A percentile compares a stretch with the other conserved stretches of the same genome.
Conservation (phyloP, 805 yeast genomes). For the Yarrowia phangngaensis region DNA sequence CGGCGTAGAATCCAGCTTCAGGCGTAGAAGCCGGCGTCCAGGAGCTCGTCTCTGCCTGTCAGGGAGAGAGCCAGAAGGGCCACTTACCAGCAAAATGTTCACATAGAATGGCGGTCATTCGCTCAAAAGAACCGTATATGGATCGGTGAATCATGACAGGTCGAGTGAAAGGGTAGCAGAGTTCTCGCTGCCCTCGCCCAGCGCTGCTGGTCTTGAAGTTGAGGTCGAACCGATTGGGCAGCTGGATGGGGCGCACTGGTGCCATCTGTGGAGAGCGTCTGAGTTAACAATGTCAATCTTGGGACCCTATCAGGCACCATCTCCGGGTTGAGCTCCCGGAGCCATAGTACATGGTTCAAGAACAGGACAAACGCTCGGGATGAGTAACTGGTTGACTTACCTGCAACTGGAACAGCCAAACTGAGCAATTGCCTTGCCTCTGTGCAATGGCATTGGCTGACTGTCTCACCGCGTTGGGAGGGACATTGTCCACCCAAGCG, state of each 20-base stretch:
- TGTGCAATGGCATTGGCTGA: too few relatives aligned
- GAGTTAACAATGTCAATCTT: constrained; percentile 94
- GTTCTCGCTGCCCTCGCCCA: constrained; percentile 27
- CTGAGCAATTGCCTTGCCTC: too few relatives aligned
- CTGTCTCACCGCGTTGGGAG: too few relatives aligned
- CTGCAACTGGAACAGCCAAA: too few relatives aligned
- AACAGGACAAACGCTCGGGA: too few relatives aligned
- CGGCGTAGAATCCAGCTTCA: constrained; percentile 83
- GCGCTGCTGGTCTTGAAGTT: constrained; percentile 59
- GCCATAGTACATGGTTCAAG: too few relatives aligned
- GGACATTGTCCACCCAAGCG: too few relatives aligned
- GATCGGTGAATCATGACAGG: constrained; percentile 99
- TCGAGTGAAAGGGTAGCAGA: constrained; percentile 52
- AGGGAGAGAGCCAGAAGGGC: constrained; percentile 99
- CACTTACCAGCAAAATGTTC: constrained; percentile 99
- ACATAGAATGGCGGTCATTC: constrained; percentile 97
- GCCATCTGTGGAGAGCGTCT: constrained; percentile 94
- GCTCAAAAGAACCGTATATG: constrained; percentile 94
- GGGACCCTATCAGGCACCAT: constrained; percentile 96
- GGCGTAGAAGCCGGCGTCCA: constrained; percentile 86
- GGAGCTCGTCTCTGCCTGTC: constrained; percentile 94
- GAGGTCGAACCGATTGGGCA: constrained; percentile 88
- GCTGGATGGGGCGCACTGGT: constrained; percentile 99
- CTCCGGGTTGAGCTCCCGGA: constrained; percentile 97
- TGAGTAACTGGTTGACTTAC: too few relatives aligned